A percentile compares a stretch with the other conserved stretches of the same genome.
Evolutionary conservation across 345 rosid species (phyloP).

Genomic region (Arabidopsis arenosa): DNA sequence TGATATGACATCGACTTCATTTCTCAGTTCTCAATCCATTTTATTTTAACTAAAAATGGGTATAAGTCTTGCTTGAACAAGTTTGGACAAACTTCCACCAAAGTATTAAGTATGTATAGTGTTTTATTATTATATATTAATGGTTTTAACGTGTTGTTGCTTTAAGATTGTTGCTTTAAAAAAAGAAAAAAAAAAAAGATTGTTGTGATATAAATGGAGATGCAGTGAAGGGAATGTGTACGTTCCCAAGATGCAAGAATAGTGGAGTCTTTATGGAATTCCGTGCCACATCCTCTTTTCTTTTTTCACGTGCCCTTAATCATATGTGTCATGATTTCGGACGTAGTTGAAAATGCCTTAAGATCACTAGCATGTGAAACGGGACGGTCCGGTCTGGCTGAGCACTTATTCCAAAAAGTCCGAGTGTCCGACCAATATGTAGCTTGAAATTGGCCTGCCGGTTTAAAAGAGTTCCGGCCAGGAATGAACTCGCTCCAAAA

Average conservation of each 20-base stretch:
- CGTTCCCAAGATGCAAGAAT: slow-evolving; percentile 34
- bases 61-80: slow-evolving; percentile 7
- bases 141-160: neutral
- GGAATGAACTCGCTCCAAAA: neutral
- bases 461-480: too few relatives aligned
- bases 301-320: slow-evolving; percentile 19
- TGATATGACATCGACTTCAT: slow-evolving; percentile 9
- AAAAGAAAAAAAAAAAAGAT: too few relatives aligned
- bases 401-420: neutral
- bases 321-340: neutral
- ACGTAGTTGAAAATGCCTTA: neutral
- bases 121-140: neutral
- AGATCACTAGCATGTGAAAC: neutral
- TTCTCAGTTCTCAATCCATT: slow-evolving; percentile 1
- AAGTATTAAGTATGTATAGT: neutral
- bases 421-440: neutral
- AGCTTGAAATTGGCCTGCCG: neutral
- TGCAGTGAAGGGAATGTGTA: slow-evolving; percentile 19
- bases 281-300: slow-evolving; percentile 43
- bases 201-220: slow-evolving; percentile 13
- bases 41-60: neutral
- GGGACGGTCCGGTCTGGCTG: neutral
- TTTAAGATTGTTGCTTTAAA: neutral
- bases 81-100: slow-evolving; percentile 18
- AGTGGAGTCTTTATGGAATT: slow-evolving; percentile 51